Evolutionary conservation across 1,284 basidiomycete genomes (phyloP).

Genomic region (Tremellales sp.): DNA sequence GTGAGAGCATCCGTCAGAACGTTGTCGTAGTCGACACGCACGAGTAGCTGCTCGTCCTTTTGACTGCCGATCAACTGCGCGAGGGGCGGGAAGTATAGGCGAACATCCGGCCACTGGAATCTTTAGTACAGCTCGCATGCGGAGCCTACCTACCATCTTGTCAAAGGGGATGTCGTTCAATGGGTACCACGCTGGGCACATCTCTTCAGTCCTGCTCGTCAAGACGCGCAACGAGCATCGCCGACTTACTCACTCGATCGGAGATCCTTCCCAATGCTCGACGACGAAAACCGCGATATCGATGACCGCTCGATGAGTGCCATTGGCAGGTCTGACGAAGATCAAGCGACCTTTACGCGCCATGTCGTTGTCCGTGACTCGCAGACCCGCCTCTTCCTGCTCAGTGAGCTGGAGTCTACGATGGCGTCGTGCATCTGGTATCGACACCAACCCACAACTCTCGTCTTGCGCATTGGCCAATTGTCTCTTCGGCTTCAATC

Average conservation of each 20-base stretch:
- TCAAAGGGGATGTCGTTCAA: constrained; percentile 17
- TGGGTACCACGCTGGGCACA: constrained; percentile 31
- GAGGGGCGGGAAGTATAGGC: constrained; percentile 18
- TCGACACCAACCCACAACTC: constrained; percentile 52
- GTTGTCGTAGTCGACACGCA: constrained; percentile 14
- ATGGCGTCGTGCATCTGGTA: background rate
- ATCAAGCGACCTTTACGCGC: constrained; percentile 10
- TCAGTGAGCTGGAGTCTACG: background rate
- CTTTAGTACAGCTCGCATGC: background rate
- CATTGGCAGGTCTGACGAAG: constrained; percentile 12
- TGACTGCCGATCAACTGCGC: constrained; percentile 2
- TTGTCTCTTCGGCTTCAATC: constrained; percentile 60
- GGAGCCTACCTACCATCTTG: constrained; percentile 16
- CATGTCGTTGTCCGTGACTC: constrained; percentile 46
- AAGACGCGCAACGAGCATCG: background rate
- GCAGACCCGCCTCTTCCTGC: constrained; percentile 74
- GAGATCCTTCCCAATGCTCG: constrained; percentile 12
- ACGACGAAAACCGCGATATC: constrained; percentile 19
- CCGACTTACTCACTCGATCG: constrained; percentile 14
- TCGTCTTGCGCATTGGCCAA: constrained; percentile 59
- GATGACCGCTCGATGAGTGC: constrained; percentile 1
- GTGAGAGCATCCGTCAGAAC: background rate
- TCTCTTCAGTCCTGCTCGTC: constrained; percentile 30
- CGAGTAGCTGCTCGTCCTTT: constrained; percentile 7
- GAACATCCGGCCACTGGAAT: constrained; percentile 40